These are phyloP conservation scores for Paecilomyces sp. DNA, from an alignment of 2,329 filamentous ascomycete genomes.

Conservation along the genomic window DNA sequence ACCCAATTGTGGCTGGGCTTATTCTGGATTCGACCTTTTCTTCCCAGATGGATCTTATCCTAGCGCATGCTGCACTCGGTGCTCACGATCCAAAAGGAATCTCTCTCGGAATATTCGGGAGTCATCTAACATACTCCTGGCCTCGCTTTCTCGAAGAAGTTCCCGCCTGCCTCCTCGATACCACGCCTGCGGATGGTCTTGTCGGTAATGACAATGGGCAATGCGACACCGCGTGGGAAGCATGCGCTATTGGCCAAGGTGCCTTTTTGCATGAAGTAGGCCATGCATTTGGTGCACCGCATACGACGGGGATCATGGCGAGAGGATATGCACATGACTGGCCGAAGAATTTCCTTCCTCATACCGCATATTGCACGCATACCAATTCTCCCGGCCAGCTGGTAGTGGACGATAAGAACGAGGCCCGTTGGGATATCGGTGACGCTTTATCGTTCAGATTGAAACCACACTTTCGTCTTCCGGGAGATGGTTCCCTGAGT, in stretches of 20 bases:
- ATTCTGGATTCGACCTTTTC: conserved; percentile 14
- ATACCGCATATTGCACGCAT: conserved; percentile 16
- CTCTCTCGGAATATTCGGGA: conserved; percentile 15
- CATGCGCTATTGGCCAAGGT: conserved; percentile 36
- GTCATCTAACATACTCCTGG: conserved; percentile 16
- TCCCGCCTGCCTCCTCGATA: conserved; percentile 22
- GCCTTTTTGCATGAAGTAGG: conserved; percentile 31
- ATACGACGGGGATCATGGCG: conserved; percentile 27
- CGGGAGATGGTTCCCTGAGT: conserved; percentile 14
- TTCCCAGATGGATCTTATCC: conserved; percentile 8
- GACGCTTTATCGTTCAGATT: conserved; percentile 17
- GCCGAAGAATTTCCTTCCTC: conserved; percentile 36
- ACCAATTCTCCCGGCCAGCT: not conserved
- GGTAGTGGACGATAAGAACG: conserved; percentile 11
- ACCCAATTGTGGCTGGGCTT: conserved; percentile 13
- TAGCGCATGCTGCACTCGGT: conserved; percentile 14
- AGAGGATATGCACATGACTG: conserved; percentile 37
- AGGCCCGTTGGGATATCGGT: conserved; percentile 23
- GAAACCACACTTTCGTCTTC: conserved; percentile 15
- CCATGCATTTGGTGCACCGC: conserved; percentile 28
- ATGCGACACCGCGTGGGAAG: conserved; percentile 38
- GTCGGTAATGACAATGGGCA: conserved; percentile 38
- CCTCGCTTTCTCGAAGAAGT: conserved; percentile 16
- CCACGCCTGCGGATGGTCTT: conserved; percentile 25
- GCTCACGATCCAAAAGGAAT: conserved; percentile 11